Base-by-base conservation (phyloP, 495 filamentous ascomycete genomes). In the Penicillium egyptiacum region DNA sequence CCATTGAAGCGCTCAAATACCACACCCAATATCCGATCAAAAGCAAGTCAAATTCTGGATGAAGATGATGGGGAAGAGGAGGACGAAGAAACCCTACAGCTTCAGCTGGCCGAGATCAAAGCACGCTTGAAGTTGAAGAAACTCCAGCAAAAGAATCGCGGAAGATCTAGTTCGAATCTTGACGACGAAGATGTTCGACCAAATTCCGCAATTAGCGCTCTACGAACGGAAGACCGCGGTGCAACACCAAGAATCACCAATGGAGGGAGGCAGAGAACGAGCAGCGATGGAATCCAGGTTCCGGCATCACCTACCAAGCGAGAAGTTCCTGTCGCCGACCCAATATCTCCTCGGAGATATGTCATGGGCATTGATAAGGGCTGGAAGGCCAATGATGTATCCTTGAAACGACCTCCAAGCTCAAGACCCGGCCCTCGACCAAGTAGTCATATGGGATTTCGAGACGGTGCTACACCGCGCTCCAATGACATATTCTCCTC, bases 361-460 rank as follows among this genome's bases (percentile, higher is more conserved):
- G 65, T 91, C 10, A 71, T 98, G 11, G 94, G 95, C 3, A 95
- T 98, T 44, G 92, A 96, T 67, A 95, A 94, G 66, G 91, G 91
- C 1, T 77, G 90, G 40, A 88, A 80, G 58, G 92, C 88, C 6
- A 83, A 81, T 39, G 91, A 96, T 66, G 81, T 98, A 39, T 97
- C 93, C 4, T 72, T 98, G 28, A 91, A 88, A 66, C 79, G 90
- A 58, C 86, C 90, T 0, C 83, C 88, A 28, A 75, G 64, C 48
- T 62, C 62, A 28, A 70, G 56, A 50, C 30, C 43, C 3, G 52
- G 54, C 5, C 33, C 59, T 23, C 67, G 66, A 23, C 70, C 64
- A 53, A 72, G 58, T 43, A 79, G 71, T 55, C 70, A 67, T 58
- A 67, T 70, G 45, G 65, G 66, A 25, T 59, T 56, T 53, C 62